Evolutionary conservation across 1,139 yeast species (phyloP).

Genomic region (Yamadazyma diospyri): DNA sequence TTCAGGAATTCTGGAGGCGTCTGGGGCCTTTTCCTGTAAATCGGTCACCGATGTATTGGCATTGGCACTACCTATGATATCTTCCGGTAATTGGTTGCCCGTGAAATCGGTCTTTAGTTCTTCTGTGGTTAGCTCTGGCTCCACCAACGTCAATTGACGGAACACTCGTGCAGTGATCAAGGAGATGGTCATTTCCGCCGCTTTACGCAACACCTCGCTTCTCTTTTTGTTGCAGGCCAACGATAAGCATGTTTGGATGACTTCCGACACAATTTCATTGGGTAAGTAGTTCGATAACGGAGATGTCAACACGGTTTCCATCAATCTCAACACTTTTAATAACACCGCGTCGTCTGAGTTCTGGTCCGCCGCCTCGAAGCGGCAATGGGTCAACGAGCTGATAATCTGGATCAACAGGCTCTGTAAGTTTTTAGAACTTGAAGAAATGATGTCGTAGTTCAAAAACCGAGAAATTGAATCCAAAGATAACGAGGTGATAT

Average conservation of each 20-base stretch:
- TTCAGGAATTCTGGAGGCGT: conserved; percentile 1
- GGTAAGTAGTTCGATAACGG: conserved; percentile 61
- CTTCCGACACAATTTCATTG: conserved; percentile 83
- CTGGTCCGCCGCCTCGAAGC: conserved; percentile 94
- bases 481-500: conserved; percentile 79
- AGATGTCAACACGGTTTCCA: conserved; percentile 69
- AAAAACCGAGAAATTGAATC: conserved; percentile 71
- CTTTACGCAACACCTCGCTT: conserved; percentile 81
- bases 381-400: conserved; percentile 85
- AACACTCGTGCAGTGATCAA: conserved; percentile 70
- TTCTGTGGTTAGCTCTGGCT: conserved; percentile 40
- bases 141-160: conserved; percentile 52
- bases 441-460: conserved; percentile 54
- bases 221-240: conserved; percentile 91
- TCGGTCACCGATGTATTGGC: conserved; percentile 10
- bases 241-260: conserved; percentile 85
- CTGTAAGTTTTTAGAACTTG: conserved; percentile 42
- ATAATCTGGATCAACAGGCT: conserved; percentile 57
- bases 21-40: background rate
- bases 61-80: conserved; percentile 38
- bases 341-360: conserved; percentile 89
- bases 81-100: conserved; percentile 36
- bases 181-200: conserved; percentile 84
- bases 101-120: conserved; percentile 36
- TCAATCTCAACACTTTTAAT: conserved; percentile 71